These are phyloP conservation scores for Calonectria multiphialidica DNA, from an alignment of 2,329 filamentous ascomycete genomes.

Conservation along the genomic window DNA sequence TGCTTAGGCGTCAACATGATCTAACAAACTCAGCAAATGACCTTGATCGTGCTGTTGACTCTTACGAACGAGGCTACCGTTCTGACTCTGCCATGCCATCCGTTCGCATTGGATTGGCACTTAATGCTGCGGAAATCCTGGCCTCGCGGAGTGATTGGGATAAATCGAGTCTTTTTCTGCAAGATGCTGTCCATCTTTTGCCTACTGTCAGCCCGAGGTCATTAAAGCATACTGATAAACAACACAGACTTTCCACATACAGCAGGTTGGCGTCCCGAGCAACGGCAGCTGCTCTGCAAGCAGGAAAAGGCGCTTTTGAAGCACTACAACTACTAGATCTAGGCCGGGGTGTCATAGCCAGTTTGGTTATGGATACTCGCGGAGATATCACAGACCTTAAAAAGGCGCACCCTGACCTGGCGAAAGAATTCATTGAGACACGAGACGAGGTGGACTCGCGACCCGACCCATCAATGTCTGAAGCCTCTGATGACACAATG, in stretches of 20 bases:
- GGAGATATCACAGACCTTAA: not conserved
- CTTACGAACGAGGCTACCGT: not conserved
- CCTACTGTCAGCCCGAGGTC: not conserved
- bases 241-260: not conserved
- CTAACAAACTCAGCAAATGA: not conserved
- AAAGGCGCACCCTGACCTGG: not conserved
- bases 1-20: not conserved
- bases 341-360: constrained; percentile 3
- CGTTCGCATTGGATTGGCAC: not conserved
- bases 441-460: not conserved
- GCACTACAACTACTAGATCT: constrained; percentile 3
- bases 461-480: not conserved
- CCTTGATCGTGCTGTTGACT: not conserved
- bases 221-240: not conserved
- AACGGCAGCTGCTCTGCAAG: not conserved
- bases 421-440: not conserved
- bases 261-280: not conserved
- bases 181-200: not conserved
- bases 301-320: not conserved
- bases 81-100: not conserved
- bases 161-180: not conserved
- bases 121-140: not conserved
- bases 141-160: not conserved
- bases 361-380: not conserved
- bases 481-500: not conserved